phyloP scores from a whole-genome alignment of 805 yeast genomes.

The Candida boleticola region DNA sequence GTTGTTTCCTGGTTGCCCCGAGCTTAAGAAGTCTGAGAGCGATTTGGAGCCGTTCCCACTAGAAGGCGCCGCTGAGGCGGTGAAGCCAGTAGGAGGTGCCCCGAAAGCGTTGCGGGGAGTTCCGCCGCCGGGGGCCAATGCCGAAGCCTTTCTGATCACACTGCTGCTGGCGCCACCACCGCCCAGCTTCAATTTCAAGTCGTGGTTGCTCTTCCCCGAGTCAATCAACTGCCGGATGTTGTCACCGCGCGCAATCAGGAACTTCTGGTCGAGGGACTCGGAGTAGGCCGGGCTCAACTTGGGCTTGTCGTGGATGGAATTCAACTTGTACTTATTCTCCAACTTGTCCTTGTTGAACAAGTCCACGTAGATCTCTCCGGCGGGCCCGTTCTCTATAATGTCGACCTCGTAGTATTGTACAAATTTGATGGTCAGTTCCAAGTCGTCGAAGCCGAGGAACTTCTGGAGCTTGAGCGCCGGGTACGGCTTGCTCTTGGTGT shows the following conservation, averaged over 20 bases:
- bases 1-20: neutral
- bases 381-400: constrained; percentile 21
- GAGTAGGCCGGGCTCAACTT: constrained; percentile 36
- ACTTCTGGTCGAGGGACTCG: constrained; percentile 25
- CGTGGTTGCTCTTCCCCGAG: constrained; percentile 29
- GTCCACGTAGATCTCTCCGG: constrained; percentile 32
- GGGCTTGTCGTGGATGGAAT: constrained; percentile 38
- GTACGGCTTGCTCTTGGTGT: constrained; percentile 68
- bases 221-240: constrained; percentile 29
- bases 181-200: constrained; percentile 18
- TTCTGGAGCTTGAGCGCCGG: constrained; percentile 45
- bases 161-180: constrained; percentile 1
- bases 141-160: neutral
- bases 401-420: constrained; percentile 64
- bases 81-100: neutral
- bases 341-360: constrained; percentile 42
- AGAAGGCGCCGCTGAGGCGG: neutral
- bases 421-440: constrained; percentile 51
- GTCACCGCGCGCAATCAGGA: constrained; percentile 13
- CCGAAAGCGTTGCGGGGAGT: neutral
- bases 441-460: constrained; percentile 67
- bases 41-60: neutral
- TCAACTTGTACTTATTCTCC: constrained; percentile 36
- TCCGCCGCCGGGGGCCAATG: neutral
- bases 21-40: neutral